Conservation (phyloP, 371 early-diverging fungal species). For the Circinella umbellata region DNA sequence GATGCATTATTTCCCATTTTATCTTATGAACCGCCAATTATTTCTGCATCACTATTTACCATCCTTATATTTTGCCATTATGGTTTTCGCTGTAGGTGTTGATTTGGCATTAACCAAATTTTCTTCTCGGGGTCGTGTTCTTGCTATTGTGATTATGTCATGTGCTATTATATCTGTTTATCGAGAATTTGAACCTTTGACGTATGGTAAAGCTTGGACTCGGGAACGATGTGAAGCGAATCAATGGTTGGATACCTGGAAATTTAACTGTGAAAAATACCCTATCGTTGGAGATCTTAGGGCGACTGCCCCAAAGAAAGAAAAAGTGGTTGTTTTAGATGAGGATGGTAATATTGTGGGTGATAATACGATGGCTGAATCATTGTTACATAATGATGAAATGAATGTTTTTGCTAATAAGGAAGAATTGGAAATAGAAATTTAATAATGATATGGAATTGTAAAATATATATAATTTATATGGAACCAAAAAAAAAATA, state of each 20-base stretch:
- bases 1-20: constrained; percentile 95
- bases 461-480: too few species aligned
- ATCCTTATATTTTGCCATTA: constrained; percentile 83
- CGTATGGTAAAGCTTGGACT: constrained; percentile 81
- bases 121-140: constrained; percentile 26
- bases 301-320: not conserved
- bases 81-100: constrained; percentile 69
- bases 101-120: constrained; percentile 58
- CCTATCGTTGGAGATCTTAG: not conserved
- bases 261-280: constrained; percentile 26
- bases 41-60: constrained; percentile 99
- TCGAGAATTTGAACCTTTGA: constrained; percentile 73
- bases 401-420: not conserved
- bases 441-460: not conserved
- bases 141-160: constrained; percentile 46
- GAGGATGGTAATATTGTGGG: constrained; percentile 10
- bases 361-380: constrained; percentile 13
- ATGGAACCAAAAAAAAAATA: too few species aligned
- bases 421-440: not conserved
- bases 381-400: not conserved
- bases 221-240: constrained; percentile 51
- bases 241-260: constrained; percentile 31
- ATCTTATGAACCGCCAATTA: constrained; percentile 92
- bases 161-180: constrained; percentile 53
- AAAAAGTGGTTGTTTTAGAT: constrained; percentile 1